Base-by-base conservation (phyloP, 2,329 filamentous ascomycete species). In the Fusarium sp. region DNA sequence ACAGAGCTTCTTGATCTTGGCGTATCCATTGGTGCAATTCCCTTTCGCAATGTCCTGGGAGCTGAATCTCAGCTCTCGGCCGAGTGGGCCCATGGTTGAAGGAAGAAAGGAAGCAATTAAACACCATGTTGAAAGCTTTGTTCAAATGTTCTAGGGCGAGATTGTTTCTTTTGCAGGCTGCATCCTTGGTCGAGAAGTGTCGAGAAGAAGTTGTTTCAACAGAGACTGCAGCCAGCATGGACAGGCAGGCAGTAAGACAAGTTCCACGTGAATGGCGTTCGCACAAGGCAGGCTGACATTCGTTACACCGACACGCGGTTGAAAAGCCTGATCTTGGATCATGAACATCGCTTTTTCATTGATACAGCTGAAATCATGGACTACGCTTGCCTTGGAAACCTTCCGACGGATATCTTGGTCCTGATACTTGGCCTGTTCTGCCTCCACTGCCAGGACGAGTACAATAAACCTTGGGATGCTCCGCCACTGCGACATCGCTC, bases 1-100 rank as follows among this genome's bases (percentile, higher is more conserved):
- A 68, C 48, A 68, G 39, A 68, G 71, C 37, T 30, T 27, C 57
- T 52, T 71, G 64, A 74, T 73, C 58, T 73, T 61, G 43, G 52
- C 48, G 39, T 27, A 7, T 58, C 56, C 23, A 65, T 73, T 72
- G 64, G 64, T 68, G 68, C 60, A 64, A 74, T 74, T 60, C 45
- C 67, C 37, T 68, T 39, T 56, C 37, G 45, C 27, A 20, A 54
- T 32, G 50, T 30, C 50, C 10, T 25, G 30, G n/a, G 13, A 57
- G 52, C 30, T 57, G 52, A 56, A 20, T 9, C 20, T 54, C 18
- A 56, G 30, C 52, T 34, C 50, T 34, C 50, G 50, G 50, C 27
- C 11, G 27, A 54, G 50, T 54, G 50, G 50, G 6, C 50, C 50
- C 50, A 34, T 54, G 50, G 13, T 30, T 52, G 18, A 30, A 52